Percentiles rank a stretch among this genome's conserved stretches.
Conservation (phyloP, 2,329 filamentous ascomycete genomes). For the Botrytis fragariae region DNA sequence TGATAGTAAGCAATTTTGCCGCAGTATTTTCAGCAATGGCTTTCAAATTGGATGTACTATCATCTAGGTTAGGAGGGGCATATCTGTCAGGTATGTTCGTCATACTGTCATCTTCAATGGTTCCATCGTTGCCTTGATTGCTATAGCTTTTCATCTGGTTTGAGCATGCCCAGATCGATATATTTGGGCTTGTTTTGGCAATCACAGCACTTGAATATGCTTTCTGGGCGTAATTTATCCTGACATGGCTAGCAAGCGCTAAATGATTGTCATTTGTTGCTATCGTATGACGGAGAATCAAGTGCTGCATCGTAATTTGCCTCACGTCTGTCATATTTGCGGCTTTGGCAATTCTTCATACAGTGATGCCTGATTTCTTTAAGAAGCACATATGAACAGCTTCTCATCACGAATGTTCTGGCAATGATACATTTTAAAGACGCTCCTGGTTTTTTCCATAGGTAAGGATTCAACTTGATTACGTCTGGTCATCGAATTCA, state of each 20-base stretch:
- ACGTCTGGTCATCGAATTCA: too few relatives aligned
- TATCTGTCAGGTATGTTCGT: too few relatives aligned
- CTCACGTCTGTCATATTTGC: not conserved
- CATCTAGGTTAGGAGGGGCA: too few relatives aligned
- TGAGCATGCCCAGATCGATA: not conserved
- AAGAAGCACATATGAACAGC: not conserved
- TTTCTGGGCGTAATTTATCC: not conserved
- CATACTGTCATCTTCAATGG: not conserved
- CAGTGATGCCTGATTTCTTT: not conserved
- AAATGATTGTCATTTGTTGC: not conserved
- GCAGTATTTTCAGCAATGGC: fast-evolving
- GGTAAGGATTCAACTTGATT: too few relatives aligned
- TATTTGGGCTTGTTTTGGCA: not conserved
- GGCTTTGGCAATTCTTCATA: too few relatives aligned
- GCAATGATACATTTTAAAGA: too few relatives aligned
- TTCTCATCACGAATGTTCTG: not conserved
- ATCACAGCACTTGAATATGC: not conserved
- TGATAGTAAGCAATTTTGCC: not conserved
- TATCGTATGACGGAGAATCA: not conserved
- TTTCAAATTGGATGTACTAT: not conserved
- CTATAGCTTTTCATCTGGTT: not conserved
- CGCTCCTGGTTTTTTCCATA: too few relatives aligned
- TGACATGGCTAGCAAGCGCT: not conserved
- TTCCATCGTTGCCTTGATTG: not conserved
- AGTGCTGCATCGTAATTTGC: not conserved